Conservation (phyloP, 1,139 yeast species). For the Pneumocystis jirovecii region DNA sequence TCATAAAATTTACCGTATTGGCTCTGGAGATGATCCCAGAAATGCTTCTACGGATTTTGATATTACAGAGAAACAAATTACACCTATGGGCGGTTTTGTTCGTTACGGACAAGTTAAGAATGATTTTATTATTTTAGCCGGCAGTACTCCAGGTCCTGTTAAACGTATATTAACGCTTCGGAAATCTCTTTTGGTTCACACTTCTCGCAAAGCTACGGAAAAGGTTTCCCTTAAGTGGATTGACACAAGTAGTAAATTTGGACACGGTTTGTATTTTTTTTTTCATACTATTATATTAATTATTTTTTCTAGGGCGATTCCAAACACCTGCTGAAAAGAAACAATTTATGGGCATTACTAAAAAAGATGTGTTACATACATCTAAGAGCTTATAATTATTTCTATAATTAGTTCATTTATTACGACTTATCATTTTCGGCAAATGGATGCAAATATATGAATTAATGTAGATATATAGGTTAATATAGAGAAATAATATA, state of each 20-base stretch:
- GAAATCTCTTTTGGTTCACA: constrained; percentile 95
- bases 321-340: constrained; percentile 99
- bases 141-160: constrained; percentile 99
- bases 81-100: constrained; percentile 99
- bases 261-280: constrained; percentile 45
- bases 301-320: constrained; percentile 56
- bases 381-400: not conserved
- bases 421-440: not conserved
- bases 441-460: not conserved
- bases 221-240: constrained; percentile 97
- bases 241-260: constrained; percentile 99
- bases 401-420: not conserved
- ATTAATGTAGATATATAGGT: too few relatives aligned
- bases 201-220: constrained; percentile 95
- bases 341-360: constrained; percentile 98
- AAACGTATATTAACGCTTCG: constrained; percentile 99
- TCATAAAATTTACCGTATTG: constrained; percentile 99
- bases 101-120: constrained; percentile 97
- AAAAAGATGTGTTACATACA: constrained; percentile 48
- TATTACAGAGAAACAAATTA: constrained; percentile 98
- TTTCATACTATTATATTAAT: not conserved
- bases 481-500: not conserved
- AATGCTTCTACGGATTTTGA: constrained; percentile 95
- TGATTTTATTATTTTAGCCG: constrained; percentile 95
- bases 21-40: constrained; percentile 87